Evolutionary conservation across 805 yeast species (phyloP).

Genomic region (Ogataea naganishii): DNA sequence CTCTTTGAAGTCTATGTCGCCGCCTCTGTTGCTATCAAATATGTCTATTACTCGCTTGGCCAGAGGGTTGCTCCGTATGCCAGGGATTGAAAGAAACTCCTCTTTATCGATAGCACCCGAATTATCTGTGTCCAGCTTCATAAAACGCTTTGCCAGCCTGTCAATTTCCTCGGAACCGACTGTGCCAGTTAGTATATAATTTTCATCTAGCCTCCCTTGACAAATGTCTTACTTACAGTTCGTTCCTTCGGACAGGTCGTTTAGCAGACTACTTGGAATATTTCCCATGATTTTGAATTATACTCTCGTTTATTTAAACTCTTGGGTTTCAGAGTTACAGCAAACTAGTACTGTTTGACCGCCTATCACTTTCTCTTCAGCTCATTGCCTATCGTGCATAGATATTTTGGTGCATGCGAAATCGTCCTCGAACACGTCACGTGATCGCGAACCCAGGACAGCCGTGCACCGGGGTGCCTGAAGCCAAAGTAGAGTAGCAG

Average conservation of each 20-base stretch:
- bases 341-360: too few species aligned
- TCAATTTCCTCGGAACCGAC: constrained; percentile 88
- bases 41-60: constrained; percentile 88
- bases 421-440: too few species aligned
- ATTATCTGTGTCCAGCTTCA: constrained; percentile 90
- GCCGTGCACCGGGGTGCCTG: too few species aligned
- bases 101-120: constrained; percentile 86
- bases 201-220: not conserved
- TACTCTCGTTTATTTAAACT: too few species aligned
- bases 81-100: constrained; percentile 90
- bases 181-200: constrained; percentile 11
- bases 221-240: constrained; percentile 40
- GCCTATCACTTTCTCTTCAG: too few species aligned
- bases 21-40: constrained; percentile 87
- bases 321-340: too few species aligned
- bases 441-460: too few species aligned
- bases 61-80: constrained; percentile 82
- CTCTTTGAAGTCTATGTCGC: constrained; percentile 92
- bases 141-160: constrained; percentile 82
- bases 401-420: too few species aligned
- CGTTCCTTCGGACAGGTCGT: constrained; percentile 71
- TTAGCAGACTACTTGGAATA: constrained; percentile 37
- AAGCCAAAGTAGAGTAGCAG: too few species aligned
- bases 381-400: too few species aligned
- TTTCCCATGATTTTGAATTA: constrained; percentile 28